A percentile compares a stretch with the other conserved stretches of the same genome.
Conservation (phyloP, 1,139 yeast species). For the Debaryomycetaceae sp. region DNA sequence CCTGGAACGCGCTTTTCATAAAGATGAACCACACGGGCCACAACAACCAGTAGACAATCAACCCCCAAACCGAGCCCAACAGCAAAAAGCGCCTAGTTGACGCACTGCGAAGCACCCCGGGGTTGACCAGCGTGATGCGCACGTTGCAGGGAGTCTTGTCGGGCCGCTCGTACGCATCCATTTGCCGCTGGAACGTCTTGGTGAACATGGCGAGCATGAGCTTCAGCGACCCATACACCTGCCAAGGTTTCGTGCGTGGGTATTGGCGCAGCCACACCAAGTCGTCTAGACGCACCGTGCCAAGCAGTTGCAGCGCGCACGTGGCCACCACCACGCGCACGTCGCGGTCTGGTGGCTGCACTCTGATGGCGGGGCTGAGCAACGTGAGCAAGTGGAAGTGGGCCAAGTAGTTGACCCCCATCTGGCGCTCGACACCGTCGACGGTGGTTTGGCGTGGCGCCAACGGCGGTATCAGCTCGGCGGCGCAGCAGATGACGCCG, state of each 20-base stretch:
- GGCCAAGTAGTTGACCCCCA: conserved; percentile 76
- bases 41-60: conserved; percentile 59
- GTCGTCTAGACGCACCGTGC: conserved; percentile 53
- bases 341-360: conserved; percentile 93
- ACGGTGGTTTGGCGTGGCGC: conserved; percentile 55
- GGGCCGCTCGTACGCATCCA: conserved; percentile 52
- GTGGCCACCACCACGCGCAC: conserved; percentile 74
- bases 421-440: conserved; percentile 84
- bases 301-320: conserved; percentile 75
- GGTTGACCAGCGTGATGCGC: conserved; percentile 75
- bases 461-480: conserved; percentile 69
- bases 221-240: conserved; percentile 77
- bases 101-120: conserved; percentile 87
- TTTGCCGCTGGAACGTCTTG: conserved; percentile 65
- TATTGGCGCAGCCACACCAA: conserved; percentile 66
- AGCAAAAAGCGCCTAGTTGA: conserved; percentile 76
- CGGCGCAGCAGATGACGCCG: conserved; percentile 85
- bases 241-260: conserved; percentile 63
- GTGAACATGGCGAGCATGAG: conserved; percentile 70
- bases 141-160: conserved; percentile 70
- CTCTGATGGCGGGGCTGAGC: conserved; percentile 73
- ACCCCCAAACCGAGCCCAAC: conserved; percentile 71
- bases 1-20: conserved; percentile 68
- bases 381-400: conserved; percentile 78
- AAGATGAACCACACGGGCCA: conserved; percentile 84